Base-by-base conservation (phyloP, 164 flowering plant genomes). In the Sedum album region DNA sequence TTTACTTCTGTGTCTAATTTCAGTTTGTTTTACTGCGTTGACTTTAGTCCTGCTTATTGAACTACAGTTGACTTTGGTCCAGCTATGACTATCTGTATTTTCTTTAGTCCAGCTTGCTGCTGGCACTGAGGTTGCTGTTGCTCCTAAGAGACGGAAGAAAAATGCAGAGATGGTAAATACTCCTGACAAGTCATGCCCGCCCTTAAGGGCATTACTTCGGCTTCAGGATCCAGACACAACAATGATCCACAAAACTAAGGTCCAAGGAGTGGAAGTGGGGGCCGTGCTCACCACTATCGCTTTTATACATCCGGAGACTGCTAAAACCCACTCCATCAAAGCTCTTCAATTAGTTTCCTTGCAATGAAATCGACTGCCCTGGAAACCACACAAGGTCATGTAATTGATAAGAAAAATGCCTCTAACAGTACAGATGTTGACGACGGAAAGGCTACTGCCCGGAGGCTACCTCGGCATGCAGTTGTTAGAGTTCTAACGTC, bases 101-200 rank as follows among this genome's bases (percentile, higher is more conserved):
- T 66, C 67, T 64, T 35, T 87, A 95, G 99, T 92, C 72, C 94
- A 88, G 86, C 97, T 95, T 73, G 88, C 89, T 69, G 88, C 90
- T 6, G 97, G 96, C 75, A 83, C 91, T 78, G 97, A 95, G 86
- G 97, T 95, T 71, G 89, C 89, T 33, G 97, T 95, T 73, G 91
- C 94, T 70, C 96, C 97, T 65, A 95, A 90, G 80, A 80, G 84
- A 69, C 89, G 99, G 15, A 85, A 79, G 71, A 85, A 73, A 72
- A 66, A 48, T 69, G 53, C 39, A 66, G 31, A 77, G 31, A 14
- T 18, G 64, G 64, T 69, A 71, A 80, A 73, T 66, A 64, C 77
- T 35, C 72, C 73, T 55, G 67, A 70, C 20, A 73, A 71, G 68
- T 80, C 72, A 26, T 66, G 70, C 60, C 66, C 73, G 61, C 20